Evolutionary conservation across 2,329 filamentous ascomycete genomes (phyloP).

Genomic region (Exophiala mesophila): DNA sequence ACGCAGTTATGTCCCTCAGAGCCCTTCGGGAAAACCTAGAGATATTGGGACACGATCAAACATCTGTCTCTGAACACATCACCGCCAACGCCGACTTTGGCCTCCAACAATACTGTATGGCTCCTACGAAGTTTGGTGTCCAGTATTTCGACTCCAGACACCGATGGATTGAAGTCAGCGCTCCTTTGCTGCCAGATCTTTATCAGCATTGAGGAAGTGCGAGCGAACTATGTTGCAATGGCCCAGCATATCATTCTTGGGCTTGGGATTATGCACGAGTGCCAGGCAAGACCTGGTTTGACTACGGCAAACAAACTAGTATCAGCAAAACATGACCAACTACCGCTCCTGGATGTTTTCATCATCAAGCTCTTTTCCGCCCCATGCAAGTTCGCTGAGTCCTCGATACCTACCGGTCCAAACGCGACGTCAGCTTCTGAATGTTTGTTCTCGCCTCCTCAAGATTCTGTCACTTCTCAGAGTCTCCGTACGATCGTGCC

Average conservation of each 20-base stretch:
- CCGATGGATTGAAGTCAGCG: slow-evolving; percentile 34
- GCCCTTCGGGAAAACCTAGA: slow-evolving; percentile 40
- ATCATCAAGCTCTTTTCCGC: slow-evolving; percentile 42
- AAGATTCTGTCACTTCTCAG: slow-evolving; percentile 23
- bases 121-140: slow-evolving; percentile 39
- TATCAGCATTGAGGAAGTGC: slow-evolving; percentile 46
- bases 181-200: slow-evolving; percentile 46
- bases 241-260: slow-evolving; percentile 42
- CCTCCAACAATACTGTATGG: slow-evolving; percentile 41
- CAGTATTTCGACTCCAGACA: slow-evolving; percentile 33
- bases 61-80: slow-evolving; percentile 29
- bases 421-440: slow-evolving; percentile 20
- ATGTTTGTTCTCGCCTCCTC: slow-evolving; percentile 23
- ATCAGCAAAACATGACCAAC: slow-evolving; percentile 30
- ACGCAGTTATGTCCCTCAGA: slow-evolving; percentile 40
- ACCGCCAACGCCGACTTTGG: slow-evolving; percentile 35
- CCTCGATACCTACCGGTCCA: slow-evolving; percentile 18
- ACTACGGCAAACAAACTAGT: slow-evolving; percentile 27
- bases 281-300: slow-evolving; percentile 36
- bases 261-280: slow-evolving; percentile 42
- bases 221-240: slow-evolving; percentile 39
- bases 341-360: slow-evolving; percentile 41
- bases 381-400: slow-evolving; percentile 40
- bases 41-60: slow-evolving; percentile 27
- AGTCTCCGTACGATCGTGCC: slow-evolving; percentile 34